These are phyloP conservation scores for Beauveria caledonica DNA, from an alignment of 2,329 filamentous ascomycete genomes.

Conservation along the genomic window DNA sequence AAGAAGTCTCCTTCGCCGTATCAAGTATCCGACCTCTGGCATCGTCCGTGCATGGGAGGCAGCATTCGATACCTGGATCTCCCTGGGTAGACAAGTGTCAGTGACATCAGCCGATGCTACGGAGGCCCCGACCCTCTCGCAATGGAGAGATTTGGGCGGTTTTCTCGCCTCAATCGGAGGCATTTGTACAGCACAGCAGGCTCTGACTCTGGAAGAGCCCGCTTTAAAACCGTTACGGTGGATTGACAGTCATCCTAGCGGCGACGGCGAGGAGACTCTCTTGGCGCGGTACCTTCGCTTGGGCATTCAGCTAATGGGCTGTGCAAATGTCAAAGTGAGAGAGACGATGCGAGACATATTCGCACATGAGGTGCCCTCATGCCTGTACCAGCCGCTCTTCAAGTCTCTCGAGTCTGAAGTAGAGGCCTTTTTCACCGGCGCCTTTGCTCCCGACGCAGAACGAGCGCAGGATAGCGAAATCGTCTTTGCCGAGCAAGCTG, in stretches of 20 bases:
- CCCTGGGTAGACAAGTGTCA: constrained; percentile 55
- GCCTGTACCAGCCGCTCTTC: constrained; percentile 55
- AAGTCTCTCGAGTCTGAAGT: constrained; percentile 58
- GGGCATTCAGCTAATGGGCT: constrained; percentile 57
- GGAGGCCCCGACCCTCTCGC: constrained; percentile 48
- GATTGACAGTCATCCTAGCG: constrained; percentile 54
- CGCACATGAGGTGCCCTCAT: constrained; percentile 54
- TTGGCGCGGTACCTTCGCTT: constrained; percentile 52
- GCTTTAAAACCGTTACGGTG: constrained; percentile 49
- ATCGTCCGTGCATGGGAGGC: constrained; percentile 60
- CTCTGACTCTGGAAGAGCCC: constrained; percentile 49
- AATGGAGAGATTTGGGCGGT: constrained; percentile 63
- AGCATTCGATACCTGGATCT: constrained; percentile 57
- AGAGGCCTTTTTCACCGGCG: constrained; percentile 52
- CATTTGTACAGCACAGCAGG: constrained; percentile 54
- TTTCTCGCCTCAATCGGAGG: constrained; percentile 60
- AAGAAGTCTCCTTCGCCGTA: constrained; percentile 48
- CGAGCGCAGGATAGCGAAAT: constrained; percentile 52
- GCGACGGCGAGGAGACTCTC: constrained; percentile 52
- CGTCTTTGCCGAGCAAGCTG: constrained; percentile 59
- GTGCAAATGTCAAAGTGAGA: constrained; percentile 54
- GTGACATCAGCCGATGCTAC: constrained; percentile 41
- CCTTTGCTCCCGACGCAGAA: constrained; percentile 37
- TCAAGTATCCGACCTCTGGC: constrained; percentile 56
- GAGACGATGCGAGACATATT: constrained; percentile 60